Base-by-base conservation (phyloP, 495 filamentous ascomycete species). In the Penicillium soppii region DNA sequence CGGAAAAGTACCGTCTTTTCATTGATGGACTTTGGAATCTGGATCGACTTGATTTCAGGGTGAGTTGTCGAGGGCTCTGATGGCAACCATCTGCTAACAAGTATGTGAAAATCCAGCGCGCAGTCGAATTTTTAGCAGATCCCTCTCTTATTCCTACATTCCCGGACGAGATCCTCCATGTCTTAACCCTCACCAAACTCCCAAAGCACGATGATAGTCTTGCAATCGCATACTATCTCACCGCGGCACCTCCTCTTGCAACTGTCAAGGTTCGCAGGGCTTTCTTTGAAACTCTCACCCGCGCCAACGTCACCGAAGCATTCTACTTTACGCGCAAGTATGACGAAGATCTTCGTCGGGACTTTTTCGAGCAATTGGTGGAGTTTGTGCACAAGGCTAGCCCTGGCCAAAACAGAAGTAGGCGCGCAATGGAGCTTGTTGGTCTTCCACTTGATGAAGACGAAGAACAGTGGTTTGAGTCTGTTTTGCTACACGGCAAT, bases 21-120 rank as follows among this genome's bases (percentile, higher is more conserved):
- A 88, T 92, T 64, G 83, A 85, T 50, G 89, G 89, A 3, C 68
- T 94, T n/a, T 92, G 88, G 88, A 76, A 86, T 44, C 72, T 94
- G 71, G 89, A 94, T 64, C 76, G 78, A 37, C 67, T 81, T 20
- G 77, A 89, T 40, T 90, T 89, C 66, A 76, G 79, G 55, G 79
- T 86, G 57, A 33, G 69, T 59, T 32, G 8, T 12, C 4, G 7
- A 30, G 10, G 26, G 16, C 27, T 17, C 20, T 10, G 13, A 29
- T 12, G 26, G 7, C 6, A 17, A 7, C 8, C 8, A 9, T 33
- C 10, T 22, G 25, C 43, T 37, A 17, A 40, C 46, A 17, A 30
- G 57, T 65, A 58, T 71, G 52, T 36, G 29, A 30, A 36, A 0
- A 16, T 39, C 39, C 23, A 88, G 81, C 75, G 78, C 47, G 89